These are phyloP conservation scores for Leptographium wingfieldii DNA, from an alignment of 2,329 filamentous ascomycete genomes.

Conservation along the genomic window DNA sequence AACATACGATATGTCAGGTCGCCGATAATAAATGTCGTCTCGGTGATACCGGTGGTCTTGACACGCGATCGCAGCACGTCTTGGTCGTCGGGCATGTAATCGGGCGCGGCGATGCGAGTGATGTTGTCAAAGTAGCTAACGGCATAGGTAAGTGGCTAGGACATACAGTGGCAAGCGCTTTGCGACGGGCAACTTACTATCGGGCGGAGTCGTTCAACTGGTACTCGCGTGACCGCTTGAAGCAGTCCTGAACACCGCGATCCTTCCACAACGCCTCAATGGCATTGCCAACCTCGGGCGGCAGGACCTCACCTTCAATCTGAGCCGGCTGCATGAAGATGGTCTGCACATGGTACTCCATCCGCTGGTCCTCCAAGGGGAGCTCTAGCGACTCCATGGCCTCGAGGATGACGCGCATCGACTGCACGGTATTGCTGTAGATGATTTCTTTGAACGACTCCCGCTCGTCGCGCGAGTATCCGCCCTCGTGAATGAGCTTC, in stretches of 20 bases:
- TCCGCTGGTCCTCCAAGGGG: constrained; percentile 78
- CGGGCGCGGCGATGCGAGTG: constrained; percentile 75
- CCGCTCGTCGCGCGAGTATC: constrained; percentile 83
- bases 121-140: constrained; percentile 90
- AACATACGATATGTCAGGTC: constrained; percentile 96
- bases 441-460: constrained; percentile 61
- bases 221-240: constrained; percentile 91
- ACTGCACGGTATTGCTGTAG: constrained; percentile 58
- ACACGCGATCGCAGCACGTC: constrained; percentile 92
- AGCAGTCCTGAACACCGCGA: constrained; percentile 83
- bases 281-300: constrained; percentile 86
- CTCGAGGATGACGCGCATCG: constrained; percentile 57
- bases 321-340: constrained; percentile 98
- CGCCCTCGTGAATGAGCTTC: constrained; percentile 99
- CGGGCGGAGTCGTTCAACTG: constrained; percentile 91
- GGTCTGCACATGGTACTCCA: constrained; percentile 95
- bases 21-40: constrained; percentile 91
- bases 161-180: no score
- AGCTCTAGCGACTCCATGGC: constrained; percentile 61
- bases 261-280: constrained; percentile 92
- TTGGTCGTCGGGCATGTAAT: constrained; percentile 91
- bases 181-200: constrained; percentile 46
- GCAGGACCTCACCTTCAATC: constrained; percentile 88
- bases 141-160: neutral
- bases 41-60: constrained; percentile 94